phyloP scores from a whole-genome alignment of 441 rosid genomes.

The Euphorbia celastroides region DNA sequence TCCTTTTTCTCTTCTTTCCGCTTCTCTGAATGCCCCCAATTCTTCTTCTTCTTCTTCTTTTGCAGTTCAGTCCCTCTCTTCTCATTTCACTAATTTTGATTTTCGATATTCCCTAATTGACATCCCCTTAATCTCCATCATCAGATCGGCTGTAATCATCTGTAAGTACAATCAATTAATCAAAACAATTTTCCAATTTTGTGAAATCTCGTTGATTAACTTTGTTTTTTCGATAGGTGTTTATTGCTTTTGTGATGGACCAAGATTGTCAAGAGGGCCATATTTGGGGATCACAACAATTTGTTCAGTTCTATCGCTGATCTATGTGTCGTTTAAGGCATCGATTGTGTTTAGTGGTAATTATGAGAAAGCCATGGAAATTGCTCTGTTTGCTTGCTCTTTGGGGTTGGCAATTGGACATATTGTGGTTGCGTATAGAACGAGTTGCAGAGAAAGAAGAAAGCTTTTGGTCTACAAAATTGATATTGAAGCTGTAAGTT shows the following conservation, averaged over 20 bases:
- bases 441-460: conserved; percentile 85
- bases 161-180: conserved; percentile 39
- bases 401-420: conserved; percentile 60
- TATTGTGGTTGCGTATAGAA: conserved; percentile 65
- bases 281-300: conserved; percentile 64
- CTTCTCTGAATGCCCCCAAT: conserved; percentile 26
- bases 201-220: too few species aligned
- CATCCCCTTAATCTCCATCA: conserved; percentile 67
- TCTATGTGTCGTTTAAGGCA: conserved; percentile 74
- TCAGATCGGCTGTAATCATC: conserved; percentile 72
- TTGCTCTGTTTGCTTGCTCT: conserved; percentile 63
- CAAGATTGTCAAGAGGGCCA: conserved; percentile 65
- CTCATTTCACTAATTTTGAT: conserved; percentile 58
- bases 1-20: conserved; percentile 77
- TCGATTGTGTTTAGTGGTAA: conserved; percentile 50
- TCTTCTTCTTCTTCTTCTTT: conserved; percentile 26
- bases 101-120: conserved; percentile 76
- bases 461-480: conserved; percentile 90
- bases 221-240: conserved; percentile 38
- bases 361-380: conserved; percentile 48
- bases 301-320: conserved; percentile 59
- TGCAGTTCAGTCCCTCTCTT: conserved; percentile 31
- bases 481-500: conserved; percentile 95
- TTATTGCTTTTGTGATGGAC: conserved; percentile 81
- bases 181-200: not conserved